Conservation (phyloP, 2,329 filamentous ascomycete species). For the Setomelanomma holmii region DNA sequence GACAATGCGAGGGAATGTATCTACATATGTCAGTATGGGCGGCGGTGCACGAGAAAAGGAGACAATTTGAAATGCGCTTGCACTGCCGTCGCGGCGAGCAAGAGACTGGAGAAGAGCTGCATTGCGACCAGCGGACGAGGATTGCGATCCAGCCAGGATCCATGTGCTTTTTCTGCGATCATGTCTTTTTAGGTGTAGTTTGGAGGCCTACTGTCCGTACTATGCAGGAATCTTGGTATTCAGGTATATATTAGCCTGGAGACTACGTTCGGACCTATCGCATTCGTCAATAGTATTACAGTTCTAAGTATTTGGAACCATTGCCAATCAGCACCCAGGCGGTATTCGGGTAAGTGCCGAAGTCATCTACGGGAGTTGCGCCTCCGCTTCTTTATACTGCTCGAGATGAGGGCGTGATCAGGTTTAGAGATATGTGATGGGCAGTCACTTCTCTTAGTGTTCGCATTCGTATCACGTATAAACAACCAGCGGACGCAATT, state of each 20-base stretch:
- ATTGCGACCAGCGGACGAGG: constrained; percentile 9
- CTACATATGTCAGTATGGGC: too few relatives aligned
- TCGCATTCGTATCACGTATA: not conserved
- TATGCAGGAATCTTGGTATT: not conserved
- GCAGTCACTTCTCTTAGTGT: too few relatives aligned
- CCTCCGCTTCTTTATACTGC: not conserved
- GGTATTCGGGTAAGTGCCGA: constrained; percentile 6
- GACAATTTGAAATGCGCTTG: constrained; percentile 39
- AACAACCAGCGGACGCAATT: not conserved
- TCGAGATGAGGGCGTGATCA: constrained; percentile 1
- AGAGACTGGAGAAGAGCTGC: constrained; percentile 21
- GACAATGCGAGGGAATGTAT: constrained; percentile 37
- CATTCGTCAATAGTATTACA: not conserved
- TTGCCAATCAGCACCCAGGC: constrained; percentile 1
- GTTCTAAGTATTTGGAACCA: not conserved
- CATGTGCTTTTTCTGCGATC: not conserved
- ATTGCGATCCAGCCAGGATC: not conserved
- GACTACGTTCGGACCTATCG: not conserved
- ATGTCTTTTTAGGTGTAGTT: constrained; percentile 3
- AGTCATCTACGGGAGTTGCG: constrained; percentile 4
- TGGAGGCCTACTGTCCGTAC: not conserved
- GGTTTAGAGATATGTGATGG: too few relatives aligned
- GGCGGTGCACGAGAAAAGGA: too few relatives aligned
- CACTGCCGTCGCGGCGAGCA: constrained; percentile 25
- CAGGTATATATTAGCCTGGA: constrained; percentile 1